Conservation (phyloP, 441 rosid species). For the Populus trichocarpa region DNA sequence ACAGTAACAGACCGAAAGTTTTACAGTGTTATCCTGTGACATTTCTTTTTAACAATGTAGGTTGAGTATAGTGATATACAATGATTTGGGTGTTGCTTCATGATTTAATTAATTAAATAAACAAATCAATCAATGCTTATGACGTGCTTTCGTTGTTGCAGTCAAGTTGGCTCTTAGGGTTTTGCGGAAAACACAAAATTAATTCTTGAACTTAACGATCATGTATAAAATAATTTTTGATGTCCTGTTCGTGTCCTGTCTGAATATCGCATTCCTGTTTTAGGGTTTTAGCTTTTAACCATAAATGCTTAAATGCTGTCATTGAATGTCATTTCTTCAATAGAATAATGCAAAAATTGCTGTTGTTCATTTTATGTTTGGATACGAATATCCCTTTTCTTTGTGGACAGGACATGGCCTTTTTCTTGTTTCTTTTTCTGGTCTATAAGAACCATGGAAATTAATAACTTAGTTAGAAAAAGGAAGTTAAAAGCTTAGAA, state of each 20-base stretch:
- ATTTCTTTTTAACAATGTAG: not conserved
- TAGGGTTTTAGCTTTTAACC: not conserved
- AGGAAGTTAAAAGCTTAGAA: not conserved
- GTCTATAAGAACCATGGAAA: not conserved
- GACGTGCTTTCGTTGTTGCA: not conserved
- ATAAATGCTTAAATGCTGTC: not conserved
- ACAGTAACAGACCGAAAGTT: not conserved
- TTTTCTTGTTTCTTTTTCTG: not conserved
- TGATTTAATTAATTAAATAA: not conserved
- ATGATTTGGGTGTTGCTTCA: not conserved
- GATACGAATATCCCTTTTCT: not conserved
- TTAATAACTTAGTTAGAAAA: not conserved
- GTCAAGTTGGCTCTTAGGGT: constrained; percentile 28
- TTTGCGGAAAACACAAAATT: constrained; percentile 21
- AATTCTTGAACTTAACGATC: not conserved
- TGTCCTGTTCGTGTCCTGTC: no score
- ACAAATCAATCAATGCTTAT: not conserved
- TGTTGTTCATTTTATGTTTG: not conserved
- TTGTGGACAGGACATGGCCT: not conserved
- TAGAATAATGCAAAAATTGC: not conserved
- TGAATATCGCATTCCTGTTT: not conserved
- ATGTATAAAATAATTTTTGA: not conserved
- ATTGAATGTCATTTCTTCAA: not conserved
- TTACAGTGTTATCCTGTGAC: not conserved
- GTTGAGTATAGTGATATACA: not conserved